phyloP scores from a whole-genome alignment of 768 basidiomycete genomes.

The Boletus bicolor region DNA sequence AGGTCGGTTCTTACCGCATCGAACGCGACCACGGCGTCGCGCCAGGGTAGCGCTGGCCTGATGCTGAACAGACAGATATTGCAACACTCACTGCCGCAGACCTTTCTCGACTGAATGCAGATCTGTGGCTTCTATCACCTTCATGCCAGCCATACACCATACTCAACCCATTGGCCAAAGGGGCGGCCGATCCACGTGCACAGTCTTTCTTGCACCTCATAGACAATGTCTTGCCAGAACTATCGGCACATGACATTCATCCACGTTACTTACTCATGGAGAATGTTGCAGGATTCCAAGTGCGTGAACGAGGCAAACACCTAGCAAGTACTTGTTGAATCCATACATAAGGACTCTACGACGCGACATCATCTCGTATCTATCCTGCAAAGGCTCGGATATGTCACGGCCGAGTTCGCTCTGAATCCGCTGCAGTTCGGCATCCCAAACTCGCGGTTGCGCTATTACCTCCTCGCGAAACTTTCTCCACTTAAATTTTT shows the following conservation, averaged over 20 bases:
- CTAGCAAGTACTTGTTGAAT: slow-evolving; percentile 5
- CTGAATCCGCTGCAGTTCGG: slow-evolving; percentile 77
- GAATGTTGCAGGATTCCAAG: slow-evolving; percentile 85
- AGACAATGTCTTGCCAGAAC: slow-evolving; percentile 55
- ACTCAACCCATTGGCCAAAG: slow-evolving; percentile 69
- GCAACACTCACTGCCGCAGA: slow-evolving; percentile 47
- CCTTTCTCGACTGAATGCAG: slow-evolving; percentile 47
- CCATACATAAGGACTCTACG: slow-evolving; percentile 51
- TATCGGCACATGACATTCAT: slow-evolving; percentile 42
- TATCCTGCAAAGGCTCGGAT: slow-evolving; percentile 52
- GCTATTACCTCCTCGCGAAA: slow-evolving; percentile 78
- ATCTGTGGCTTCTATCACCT: slow-evolving; percentile 77
- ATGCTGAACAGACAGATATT: slow-evolving; percentile 52
- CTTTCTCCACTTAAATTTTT: slow-evolving; percentile 39
- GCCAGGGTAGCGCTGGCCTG: background rate
- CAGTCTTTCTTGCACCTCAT: slow-evolving; percentile 73
- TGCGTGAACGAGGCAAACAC: slow-evolving; percentile 27
- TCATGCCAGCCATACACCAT: slow-evolving; percentile 85
- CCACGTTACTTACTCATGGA: slow-evolving; percentile 68
- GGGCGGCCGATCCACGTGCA: slow-evolving; percentile 69
- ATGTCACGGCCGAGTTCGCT: slow-evolving; percentile 57
- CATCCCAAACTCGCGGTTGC: slow-evolving; percentile 76
- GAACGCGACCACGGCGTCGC: background rate
- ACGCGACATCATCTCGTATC: slow-evolving; percentile 57
- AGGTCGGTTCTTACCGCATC: slow-evolving; percentile 6